These are phyloP conservation scores for Trichophyton schoenleinii DNA, from an alignment of 2,329 filamentous ascomycete genomes.

Conservation along the genomic window DNA sequence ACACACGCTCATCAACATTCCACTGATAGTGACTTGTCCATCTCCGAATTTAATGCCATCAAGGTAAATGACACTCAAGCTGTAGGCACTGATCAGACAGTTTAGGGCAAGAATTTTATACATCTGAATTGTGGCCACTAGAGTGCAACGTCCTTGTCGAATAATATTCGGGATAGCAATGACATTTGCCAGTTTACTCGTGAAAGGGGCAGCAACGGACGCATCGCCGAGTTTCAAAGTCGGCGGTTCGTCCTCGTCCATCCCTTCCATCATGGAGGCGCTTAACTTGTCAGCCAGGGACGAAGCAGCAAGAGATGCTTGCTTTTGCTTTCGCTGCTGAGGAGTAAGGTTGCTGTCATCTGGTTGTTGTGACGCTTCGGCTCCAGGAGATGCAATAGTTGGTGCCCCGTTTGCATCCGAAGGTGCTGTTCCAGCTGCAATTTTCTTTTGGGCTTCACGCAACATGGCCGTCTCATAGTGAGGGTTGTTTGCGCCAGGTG, in stretches of 20 bases:
- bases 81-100: slow-evolving; percentile 96
- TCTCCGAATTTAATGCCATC: slow-evolving; percentile 99
- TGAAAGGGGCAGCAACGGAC: slow-evolving; percentile 93
- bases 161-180: slow-evolving; percentile 97
- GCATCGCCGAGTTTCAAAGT: slow-evolving; percentile 95
- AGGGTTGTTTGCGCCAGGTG: slow-evolving; percentile 81
- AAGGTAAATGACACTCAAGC: slow-evolving; percentile 85
- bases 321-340: slow-evolving; percentile 40
- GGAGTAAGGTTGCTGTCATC: slow-evolving; percentile 37
- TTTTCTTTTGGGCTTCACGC: slow-evolving; percentile 70
- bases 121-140: slow-evolving; percentile 98
- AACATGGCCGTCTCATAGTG: slow-evolving; percentile 86
- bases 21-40: slow-evolving; percentile 94
- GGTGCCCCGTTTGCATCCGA: slow-evolving; percentile 44
- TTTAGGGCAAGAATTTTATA: slow-evolving; percentile 99
- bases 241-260: slow-evolving; percentile 81
- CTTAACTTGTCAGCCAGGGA: slow-evolving; percentile 78
- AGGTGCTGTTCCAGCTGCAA: slow-evolving; percentile 43
- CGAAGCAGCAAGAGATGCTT: slow-evolving; percentile 57
- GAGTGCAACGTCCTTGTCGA: slow-evolving; percentile 88
- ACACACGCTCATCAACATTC: slow-evolving; percentile 99
- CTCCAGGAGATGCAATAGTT: slow-evolving; percentile 54
- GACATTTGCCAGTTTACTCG: slow-evolving; percentile 92
- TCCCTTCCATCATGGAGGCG: slow-evolving; percentile 77
- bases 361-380: slow-evolving; percentile 45